Conservation (phyloP, 805 yeast genomes). For the Scheffersomyces ergatensis region DNA sequence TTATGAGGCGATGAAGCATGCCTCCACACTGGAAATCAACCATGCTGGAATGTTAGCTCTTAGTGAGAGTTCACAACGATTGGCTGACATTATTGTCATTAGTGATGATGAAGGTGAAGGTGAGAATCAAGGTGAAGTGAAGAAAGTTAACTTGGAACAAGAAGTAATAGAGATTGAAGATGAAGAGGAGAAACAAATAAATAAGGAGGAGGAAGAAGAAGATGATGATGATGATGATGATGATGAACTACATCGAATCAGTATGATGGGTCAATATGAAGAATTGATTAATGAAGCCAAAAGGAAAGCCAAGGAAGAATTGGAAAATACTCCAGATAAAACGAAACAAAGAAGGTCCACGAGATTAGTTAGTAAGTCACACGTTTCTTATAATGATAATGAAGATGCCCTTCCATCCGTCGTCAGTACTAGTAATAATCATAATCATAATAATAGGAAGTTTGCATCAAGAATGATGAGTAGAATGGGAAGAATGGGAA, state of each 20-base stretch:
- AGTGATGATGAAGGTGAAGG: conserved; percentile 4
- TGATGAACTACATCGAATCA: conserved; percentile 3
- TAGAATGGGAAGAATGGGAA: background rate
- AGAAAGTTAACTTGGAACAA: conserved; percentile 1
- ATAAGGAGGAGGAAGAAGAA: background rate
- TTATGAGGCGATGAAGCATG: conserved; percentile 12
- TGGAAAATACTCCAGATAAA: background rate
- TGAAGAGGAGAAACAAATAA: conserved; percentile 2
- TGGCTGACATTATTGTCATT: background rate
- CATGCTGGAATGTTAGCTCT: no score
- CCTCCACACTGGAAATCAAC: no score
- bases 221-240: conserved; percentile 3
- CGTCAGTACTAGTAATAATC: background rate
- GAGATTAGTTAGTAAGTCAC: background rate
- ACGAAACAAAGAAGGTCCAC: background rate
- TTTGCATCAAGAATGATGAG: background rate
- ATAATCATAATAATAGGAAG: background rate
- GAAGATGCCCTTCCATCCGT: background rate
- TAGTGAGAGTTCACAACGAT: background rate
- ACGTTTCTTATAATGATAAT: background rate
- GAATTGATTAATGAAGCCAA: conserved; percentile 15
- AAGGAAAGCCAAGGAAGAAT: conserved; percentile 10
- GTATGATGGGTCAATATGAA: conserved; percentile 16
- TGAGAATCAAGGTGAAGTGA: background rate
- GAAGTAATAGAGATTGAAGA: background rate